Conservation (phyloP, 176 grass and related monocot genomes). For the Urochloa ruziziensis region DNA sequence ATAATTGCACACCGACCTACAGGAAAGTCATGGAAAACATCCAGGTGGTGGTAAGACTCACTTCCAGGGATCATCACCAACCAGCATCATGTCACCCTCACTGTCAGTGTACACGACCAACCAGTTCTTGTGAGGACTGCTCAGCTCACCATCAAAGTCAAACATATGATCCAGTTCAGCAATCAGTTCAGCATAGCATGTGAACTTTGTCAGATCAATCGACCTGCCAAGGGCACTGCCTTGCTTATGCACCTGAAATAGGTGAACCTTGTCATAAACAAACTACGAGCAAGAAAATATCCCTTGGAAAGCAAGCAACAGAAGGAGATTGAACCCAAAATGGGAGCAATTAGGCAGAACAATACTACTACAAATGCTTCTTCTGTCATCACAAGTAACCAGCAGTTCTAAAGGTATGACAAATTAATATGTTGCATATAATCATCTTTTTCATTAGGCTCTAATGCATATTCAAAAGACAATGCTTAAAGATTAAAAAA, state of each 20-base stretch:
- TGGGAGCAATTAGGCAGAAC: neutral
- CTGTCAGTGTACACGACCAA: constrained; percentile 81
- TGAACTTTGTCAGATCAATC: constrained; percentile 82
- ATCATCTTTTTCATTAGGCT: neutral
- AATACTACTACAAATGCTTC: neutral
- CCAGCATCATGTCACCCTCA: constrained; percentile 96
- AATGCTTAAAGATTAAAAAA: neutral
- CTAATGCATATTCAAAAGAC: neutral
- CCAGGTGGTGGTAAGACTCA: constrained; percentile 24
- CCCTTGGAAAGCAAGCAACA: neutral
- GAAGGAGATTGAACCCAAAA: neutral
- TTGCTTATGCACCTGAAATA: constrained; percentile 88
- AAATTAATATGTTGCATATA: neutral
- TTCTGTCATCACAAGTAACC: neutral
- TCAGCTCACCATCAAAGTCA: constrained; percentile 78
- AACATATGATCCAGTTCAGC: constrained; percentile 83
- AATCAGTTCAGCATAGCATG: constrained; percentile 58
- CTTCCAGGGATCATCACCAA: constrained; percentile 92
- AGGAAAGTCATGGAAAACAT: neutral
- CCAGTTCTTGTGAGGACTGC: constrained; percentile 58
- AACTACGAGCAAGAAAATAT: neutral
- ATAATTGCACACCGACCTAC: neutral
- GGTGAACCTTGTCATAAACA: neutral
- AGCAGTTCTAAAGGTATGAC: neutral
- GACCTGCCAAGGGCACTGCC: constrained; percentile 89